Evolutionary conservation across 371 early-diverging fungal genomes (phyloP), one percentile per base, ranked within the genome.

Genomic region (Capniomyces stellatus): DNA sequence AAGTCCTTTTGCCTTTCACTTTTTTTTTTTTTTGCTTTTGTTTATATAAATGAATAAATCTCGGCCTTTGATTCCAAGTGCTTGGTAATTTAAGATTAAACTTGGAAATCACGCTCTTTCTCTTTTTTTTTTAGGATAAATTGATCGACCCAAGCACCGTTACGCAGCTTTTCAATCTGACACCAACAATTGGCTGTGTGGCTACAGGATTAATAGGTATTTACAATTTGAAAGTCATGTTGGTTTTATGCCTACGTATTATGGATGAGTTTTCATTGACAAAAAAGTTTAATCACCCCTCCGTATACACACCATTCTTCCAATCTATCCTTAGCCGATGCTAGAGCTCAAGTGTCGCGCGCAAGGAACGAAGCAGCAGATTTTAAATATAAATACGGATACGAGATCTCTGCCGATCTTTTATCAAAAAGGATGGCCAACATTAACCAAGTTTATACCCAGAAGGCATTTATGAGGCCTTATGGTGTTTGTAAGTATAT

Each of bases 401-500:
- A 98, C 66, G 91, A 94, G 55, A 96, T 98, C 46, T 84, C 95
- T 27, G 77, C 87, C 10, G 96, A 98, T 64, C 79, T 91, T 82
- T 78, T 98, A 55, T 96, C 96, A 44, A 92, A 93, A 70, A 83
- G 94, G 54, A 82, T 98, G 58, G 98, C 97, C 50, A 92, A 87
- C 67, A 81, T 93, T 62, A 95, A 94, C 66, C 97, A 98, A 77
- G 92, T 98, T 30, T 93, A 90, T 68, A 98, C 98, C 47, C 98
- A 98, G 64, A 92, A 96, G 61, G 98, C 98, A 31, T 92, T 91
- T 55, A 96, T 95, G 94, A 75, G 98, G 62, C 97, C 96, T 24
- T 73, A 90, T 48, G 98, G 96, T 57, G 93, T 94, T 58, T 92
- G 54, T 54, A 54, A 54, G 54, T 3, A 39, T 31, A n/a, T n/a